Evolutionary conservation across 1,139 yeast species (phyloP).

Genomic region (Lodderomyces metapsilosis): DNA sequence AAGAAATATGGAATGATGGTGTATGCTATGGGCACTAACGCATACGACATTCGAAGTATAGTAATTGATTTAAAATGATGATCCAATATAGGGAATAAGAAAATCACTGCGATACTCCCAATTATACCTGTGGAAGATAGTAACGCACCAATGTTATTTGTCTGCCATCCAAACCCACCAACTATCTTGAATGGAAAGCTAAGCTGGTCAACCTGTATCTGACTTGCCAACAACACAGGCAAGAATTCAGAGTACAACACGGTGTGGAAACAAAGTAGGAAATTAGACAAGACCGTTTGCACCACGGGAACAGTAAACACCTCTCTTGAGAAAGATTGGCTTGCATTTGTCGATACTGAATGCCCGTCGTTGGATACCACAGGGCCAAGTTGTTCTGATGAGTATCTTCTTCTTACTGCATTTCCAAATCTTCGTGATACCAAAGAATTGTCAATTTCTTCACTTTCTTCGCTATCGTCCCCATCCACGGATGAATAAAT

Average conservation of each 20-base stretch:
- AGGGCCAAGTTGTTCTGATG: conserved; percentile 24
- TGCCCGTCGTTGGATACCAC: conserved; percentile 11
- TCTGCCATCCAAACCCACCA: conserved; percentile 33
- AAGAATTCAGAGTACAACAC: conserved; percentile 57
- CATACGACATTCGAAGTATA: conserved; percentile 41
- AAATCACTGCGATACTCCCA: conserved; percentile 51
- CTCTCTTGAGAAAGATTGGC: conserved; percentile 14
- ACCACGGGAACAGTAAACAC: conserved; percentile 38
- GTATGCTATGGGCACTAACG: conserved; percentile 49
- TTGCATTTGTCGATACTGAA: conserved; percentile 13
- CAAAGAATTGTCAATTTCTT: conserved; percentile 2
- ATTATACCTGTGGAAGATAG: conserved; percentile 56
- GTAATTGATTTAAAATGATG: conserved; percentile 45
- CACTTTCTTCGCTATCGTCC: conserved; percentile 7
- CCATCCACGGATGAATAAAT: conserved; percentile 1
- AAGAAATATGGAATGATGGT: conserved; percentile 49
- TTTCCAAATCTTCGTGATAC: conserved; percentile 33
- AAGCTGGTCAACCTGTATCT: conserved; percentile 27
- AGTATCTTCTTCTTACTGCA: conserved; percentile 41
- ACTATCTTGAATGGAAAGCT: conserved; percentile 34
- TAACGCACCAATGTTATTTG: conserved; percentile 52
- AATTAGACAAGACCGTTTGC: conserved; percentile 40
- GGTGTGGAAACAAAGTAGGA: conserved; percentile 48
- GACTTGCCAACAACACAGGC: conserved; percentile 59
- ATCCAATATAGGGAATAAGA: conserved; percentile 57